These are phyloP conservation scores for Iberis pinnata DNA, from an alignment of 345 rosid genomes.

Conservation along the genomic window DNA sequence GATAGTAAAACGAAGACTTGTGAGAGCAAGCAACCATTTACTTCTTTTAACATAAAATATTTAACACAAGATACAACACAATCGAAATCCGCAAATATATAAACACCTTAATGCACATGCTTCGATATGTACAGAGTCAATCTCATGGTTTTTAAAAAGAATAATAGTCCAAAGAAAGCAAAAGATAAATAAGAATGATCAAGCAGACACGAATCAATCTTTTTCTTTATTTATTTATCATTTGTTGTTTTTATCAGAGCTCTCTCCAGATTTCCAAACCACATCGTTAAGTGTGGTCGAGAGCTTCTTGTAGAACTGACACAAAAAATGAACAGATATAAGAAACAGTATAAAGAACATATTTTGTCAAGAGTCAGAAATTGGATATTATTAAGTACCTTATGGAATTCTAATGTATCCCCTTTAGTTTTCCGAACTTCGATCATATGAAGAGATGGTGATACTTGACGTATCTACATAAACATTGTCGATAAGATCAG, in stretches of 20 bases:
- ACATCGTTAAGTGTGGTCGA: slow-evolving; percentile 80
- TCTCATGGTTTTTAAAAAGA: slow-evolving; percentile 12
- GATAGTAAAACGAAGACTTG: too few relatives aligned
- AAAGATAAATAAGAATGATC: neutral
- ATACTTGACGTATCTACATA: slow-evolving; percentile 83
- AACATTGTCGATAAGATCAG: slow-evolving; percentile 3
- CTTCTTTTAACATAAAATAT: too few relatives aligned
- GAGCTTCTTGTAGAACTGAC: slow-evolving; percentile 93
- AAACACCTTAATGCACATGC: slow-evolving; percentile 14
- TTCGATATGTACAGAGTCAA: slow-evolving; percentile 22
- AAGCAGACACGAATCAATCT: slow-evolving; percentile 7
- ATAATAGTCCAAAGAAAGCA: neutral
- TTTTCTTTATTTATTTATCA: neutral
- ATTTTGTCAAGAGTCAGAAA: neutral
- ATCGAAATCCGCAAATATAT: neutral
- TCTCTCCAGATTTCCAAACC: slow-evolving; percentile 95
- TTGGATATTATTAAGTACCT: too few relatives aligned
- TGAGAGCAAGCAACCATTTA: too few relatives aligned
- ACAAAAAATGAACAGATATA: slow-evolving; percentile 17
- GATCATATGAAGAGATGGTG: slow-evolving; percentile 91
- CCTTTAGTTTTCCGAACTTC: slow-evolving; percentile 95
- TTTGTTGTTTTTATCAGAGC: slow-evolving; percentile 40
- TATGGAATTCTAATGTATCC: slow-evolving; percentile 90
- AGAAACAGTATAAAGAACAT: neutral
- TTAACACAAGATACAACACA: too few relatives aligned